Evolutionary conservation across 2,329 filamentous ascomycete species (phyloP), one percentile per base, ranked within the genome.

Genomic region (Apiospora saccharicola): DNA sequence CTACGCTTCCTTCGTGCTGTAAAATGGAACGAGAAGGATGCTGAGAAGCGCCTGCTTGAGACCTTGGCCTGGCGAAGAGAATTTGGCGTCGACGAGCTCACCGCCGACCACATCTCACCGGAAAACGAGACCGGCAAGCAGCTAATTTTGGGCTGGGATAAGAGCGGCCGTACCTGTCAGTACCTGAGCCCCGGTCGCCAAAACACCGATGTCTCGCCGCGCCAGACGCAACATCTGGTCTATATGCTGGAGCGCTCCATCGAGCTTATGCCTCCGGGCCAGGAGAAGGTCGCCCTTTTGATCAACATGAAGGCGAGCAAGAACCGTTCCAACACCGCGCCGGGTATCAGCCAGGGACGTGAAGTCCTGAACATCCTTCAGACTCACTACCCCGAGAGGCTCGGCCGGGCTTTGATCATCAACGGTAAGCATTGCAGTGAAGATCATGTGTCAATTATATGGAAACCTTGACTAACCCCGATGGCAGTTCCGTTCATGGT

Each of bases 71-170:
- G 96, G 96, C 91, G 96, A 67, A 90, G 96, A 71, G 95, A 98
- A 79, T 99, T 97, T 79, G 95, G 94, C 68, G 87, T 97, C 72
- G 90, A 93, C 73, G 91, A 89, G 70, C 89, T 95, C 79, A 95
- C 94, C 0, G 87, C 93, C 13, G 95, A 98, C 12, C 93, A 97
- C 83, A 96, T 98, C 79, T 94, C 93, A 0, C 91, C 93, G 16
- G 96, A 99, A 86, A 97, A 98, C 82, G 95, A 96, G 85, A 98
- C 96, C 13, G 96, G 96, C 76, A 99, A 99, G 86, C 96, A 98
- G 82, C 88, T 98, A 72, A 88, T 97, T 72, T 83, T 96, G 26
- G 96, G 96, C 57, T 99, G 91, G 83, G 96, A 99, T 84, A 93
- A 92, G 73, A 86, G 94, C 73, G 93, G 89, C 69, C 88, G 96